phyloP scores from a whole-genome alignment of 352 stramenopile species.

The Pythium phragmiticola region DNA sequence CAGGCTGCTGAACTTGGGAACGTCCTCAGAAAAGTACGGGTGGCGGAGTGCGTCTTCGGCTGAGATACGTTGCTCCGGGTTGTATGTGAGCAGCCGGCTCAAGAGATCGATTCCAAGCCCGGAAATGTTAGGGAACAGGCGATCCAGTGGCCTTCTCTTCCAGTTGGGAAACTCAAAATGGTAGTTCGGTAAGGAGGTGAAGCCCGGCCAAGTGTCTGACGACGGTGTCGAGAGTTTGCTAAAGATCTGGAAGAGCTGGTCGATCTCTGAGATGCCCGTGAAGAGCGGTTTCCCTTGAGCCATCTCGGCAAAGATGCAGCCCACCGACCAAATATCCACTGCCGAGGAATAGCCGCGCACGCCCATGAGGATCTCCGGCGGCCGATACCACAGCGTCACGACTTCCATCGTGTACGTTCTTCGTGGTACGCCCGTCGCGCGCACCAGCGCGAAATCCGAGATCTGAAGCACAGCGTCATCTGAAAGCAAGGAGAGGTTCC shows the following conservation, averaged over 20 bases:
- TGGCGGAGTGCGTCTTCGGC: slow-evolving; percentile 81
- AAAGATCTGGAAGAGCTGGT: slow-evolving; percentile 88
- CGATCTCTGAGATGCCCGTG: slow-evolving; percentile 75
- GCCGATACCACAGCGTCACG: slow-evolving; percentile 90
- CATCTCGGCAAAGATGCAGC: slow-evolving; percentile 98
- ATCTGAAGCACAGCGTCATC: slow-evolving; percentile 77
- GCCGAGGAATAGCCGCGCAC: slow-evolving; percentile 79
- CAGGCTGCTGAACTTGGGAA: slow-evolving; percentile 41
- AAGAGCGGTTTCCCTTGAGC: slow-evolving; percentile 86
- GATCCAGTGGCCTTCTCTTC: slow-evolving; percentile 64
- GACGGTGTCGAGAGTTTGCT: slow-evolving; percentile 96
- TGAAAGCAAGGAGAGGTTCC: slow-evolving; percentile 7
- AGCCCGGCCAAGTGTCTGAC: slow-evolving; percentile 95
- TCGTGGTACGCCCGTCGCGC: slow-evolving; percentile 81
- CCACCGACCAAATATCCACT: slow-evolving; percentile 94
- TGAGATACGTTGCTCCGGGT: slow-evolving; percentile 79
- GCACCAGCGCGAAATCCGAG: slow-evolving; percentile 88
- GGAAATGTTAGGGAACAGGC: slow-evolving; percentile 70
- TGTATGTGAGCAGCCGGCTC: slow-evolving; percentile 78
- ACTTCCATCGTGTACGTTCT: slow-evolving; percentile 91
- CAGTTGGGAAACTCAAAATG: slow-evolving; percentile 88
- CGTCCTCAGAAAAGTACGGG: slow-evolving; percentile 69
- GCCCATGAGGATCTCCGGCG: slow-evolving; percentile 89
- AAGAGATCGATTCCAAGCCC: slow-evolving; percentile 70
- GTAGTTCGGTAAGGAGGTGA: slow-evolving; percentile 97